A percentile compares a stretch with the other conserved stretches of the same genome.
Evolutionary conservation across 1,284 basidiomycete genomes (phyloP).

Genomic region (Malassezia nana): DNA sequence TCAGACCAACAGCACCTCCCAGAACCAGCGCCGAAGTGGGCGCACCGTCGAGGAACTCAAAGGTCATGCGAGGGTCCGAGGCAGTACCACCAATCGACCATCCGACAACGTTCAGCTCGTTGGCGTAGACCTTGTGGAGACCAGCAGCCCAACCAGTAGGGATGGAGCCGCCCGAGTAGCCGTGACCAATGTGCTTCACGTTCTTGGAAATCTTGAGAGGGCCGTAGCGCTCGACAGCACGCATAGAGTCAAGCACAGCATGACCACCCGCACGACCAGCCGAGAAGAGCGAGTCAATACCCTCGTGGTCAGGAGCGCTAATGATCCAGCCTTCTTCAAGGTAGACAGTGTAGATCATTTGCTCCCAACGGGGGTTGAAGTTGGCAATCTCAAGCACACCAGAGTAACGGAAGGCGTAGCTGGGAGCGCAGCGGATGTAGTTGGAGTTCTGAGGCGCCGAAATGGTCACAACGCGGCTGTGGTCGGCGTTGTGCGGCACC

Average conservation of each 20-base stretch:
- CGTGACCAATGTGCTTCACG: constrained; percentile 26
- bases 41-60: constrained; percentile 12
- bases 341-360: constrained; percentile 29
- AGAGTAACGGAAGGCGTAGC: constrained; percentile 23
- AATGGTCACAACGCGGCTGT: constrained; percentile 3
- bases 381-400: constrained; percentile 21
- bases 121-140: constrained; percentile 24
- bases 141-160: constrained; percentile 28
- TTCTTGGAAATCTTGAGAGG: constrained; percentile 19
- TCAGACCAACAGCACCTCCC: constrained; percentile 30
- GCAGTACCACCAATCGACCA: constrained; percentile 37
- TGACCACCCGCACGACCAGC: constrained; percentile 30
- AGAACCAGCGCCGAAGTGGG: constrained; percentile 32
- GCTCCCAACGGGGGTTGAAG: constrained; percentile 25
- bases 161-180: constrained; percentile 34
- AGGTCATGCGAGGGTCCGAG: constrained; percentile 18
- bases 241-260: constrained; percentile 30
- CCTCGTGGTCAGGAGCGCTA: constrained; percentile 35
- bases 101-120: constrained; percentile 34
- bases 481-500: constrained; percentile 23
- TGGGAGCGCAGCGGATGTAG: constrained; percentile 27
- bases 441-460: constrained; percentile 28
- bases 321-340: constrained; percentile 39
- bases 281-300: constrained; percentile 23
- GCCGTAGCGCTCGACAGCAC: constrained; percentile 22